Conservation (phyloP, 2,329 filamentous ascomycete species). For the Leptosphaerulina australis region DNA sequence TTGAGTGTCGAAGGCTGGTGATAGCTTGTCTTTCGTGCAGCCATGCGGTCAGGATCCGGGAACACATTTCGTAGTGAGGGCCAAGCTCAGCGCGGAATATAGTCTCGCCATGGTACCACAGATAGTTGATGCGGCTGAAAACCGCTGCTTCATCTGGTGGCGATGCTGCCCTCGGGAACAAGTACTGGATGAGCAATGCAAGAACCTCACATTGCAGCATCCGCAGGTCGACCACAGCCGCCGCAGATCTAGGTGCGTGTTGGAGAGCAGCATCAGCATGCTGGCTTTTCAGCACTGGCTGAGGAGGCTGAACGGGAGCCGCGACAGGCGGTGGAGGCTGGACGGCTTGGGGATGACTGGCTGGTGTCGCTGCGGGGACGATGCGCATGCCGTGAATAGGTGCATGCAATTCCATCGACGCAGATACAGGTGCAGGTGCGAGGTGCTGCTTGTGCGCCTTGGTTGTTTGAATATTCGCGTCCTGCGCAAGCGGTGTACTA, state of each 20-base stretch:
- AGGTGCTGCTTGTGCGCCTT: conserved; percentile 21
- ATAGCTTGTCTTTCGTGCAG: conserved; percentile 42
- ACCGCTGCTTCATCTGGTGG: conserved; percentile 35
- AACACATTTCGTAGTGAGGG: conserved; percentile 35
- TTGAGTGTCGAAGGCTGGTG: conserved; percentile 29
- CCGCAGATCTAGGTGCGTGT: conserved; percentile 14
- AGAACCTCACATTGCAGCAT: conserved; percentile 44
- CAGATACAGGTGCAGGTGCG: conserved; percentile 24
- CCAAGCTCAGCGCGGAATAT: conserved; percentile 37
- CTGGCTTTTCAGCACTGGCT: conserved; percentile 37
- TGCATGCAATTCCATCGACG: conserved; percentile 7
- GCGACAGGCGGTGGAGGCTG: conserved; percentile 11
- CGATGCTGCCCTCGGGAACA: conserved; percentile 34
- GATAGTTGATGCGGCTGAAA: conserved; percentile 34
- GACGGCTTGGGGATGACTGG: conserved; percentile 13
- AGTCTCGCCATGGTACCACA: conserved; percentile 38
- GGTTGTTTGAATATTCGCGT: conserved; percentile 24
- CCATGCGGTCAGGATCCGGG: conserved; percentile 40
- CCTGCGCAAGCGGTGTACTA: conserved; percentile 36
- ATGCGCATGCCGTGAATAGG: conserved; percentile 27
- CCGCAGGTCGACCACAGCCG: conserved; percentile 26
- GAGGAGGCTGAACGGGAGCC: conserved; percentile 19
- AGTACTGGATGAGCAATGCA: conserved; percentile 38
- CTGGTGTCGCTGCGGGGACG: conserved; percentile 18
- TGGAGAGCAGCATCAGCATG: conserved; percentile 21